These are phyloP conservation scores for Pelargonium hybrid DNA, from an alignment of 441 rosid genomes.

Conservation along the genomic window DNA sequence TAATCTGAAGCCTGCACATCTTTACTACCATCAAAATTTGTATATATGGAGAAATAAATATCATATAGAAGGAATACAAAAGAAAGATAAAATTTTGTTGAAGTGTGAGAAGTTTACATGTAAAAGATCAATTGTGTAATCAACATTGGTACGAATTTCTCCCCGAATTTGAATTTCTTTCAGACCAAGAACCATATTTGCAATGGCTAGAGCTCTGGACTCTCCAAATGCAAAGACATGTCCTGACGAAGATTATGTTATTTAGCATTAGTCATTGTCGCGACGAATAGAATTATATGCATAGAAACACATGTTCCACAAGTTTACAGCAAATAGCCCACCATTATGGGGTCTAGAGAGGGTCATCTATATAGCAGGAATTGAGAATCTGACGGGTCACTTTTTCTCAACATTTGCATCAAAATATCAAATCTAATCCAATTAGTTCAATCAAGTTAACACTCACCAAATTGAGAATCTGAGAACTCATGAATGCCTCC, in stretches of 20 bases:
- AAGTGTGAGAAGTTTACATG: slow-evolving; percentile 51
- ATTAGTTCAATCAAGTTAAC: slow-evolving; percentile 9
- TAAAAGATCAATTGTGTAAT: slow-evolving; percentile 91
- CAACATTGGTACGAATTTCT: slow-evolving; percentile 96
- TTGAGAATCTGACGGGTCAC: too few relatives aligned
- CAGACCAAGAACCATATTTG: slow-evolving; percentile 99
- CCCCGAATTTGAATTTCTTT: slow-evolving; percentile 99
- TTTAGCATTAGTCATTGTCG: slow-evolving; percentile 17
- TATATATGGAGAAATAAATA: slow-evolving; percentile 9
- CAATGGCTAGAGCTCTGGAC: slow-evolving; percentile 95
- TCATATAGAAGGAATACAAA: background rate
- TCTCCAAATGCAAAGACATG: slow-evolving; percentile 99
- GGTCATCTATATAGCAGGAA: too few relatives aligned
- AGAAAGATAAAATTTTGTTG: slow-evolving; percentile 7
- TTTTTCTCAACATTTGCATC: background rate
- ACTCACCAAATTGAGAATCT: slow-evolving; percentile 99
- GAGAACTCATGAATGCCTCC: slow-evolving; percentile 99
- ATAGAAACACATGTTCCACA: background rate
- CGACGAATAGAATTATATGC: slow-evolving; percentile 8
- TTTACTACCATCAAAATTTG: slow-evolving; percentile 19
- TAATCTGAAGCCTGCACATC: slow-evolving; percentile 83
- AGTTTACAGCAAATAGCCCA: background rate
- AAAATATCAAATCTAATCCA: background rate
- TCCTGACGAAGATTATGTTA: slow-evolving; percentile 39
- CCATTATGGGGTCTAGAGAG: too few relatives aligned